Evolutionary conservation across 2,329 filamentous ascomycete species (phyloP).

Genomic region (Alternaria ethzedia): DNA sequence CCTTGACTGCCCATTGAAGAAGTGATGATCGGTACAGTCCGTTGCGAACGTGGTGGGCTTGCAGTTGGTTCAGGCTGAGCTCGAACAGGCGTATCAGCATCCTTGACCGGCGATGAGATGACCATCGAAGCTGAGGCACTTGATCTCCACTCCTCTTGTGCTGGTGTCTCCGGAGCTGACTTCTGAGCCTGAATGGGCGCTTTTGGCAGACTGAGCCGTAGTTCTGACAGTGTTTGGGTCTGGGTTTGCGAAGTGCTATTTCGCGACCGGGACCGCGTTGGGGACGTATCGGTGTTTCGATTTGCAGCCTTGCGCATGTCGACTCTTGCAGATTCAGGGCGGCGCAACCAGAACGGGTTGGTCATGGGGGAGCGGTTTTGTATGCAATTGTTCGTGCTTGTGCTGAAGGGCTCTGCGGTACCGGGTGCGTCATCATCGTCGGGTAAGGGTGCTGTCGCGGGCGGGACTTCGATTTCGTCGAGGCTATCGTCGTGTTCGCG

Average conservation of each 20-base stretch:
- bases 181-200: conserved; percentile 9
- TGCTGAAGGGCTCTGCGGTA: conserved; percentile 26
- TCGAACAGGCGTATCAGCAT: not conserved
- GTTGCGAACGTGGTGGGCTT: conserved; percentile 4
- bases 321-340: conserved; percentile 15
- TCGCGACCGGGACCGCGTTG: conserved; percentile 24
- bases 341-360: conserved; percentile 34
- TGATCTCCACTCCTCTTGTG: conserved; percentile 19
- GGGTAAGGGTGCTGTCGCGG: conserved; percentile 23
- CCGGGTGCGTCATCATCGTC: conserved; percentile 14
- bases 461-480: conserved; percentile 16
- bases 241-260: conserved; percentile 7
- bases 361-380: conserved; percentile 16
- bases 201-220: conserved; percentile 26
- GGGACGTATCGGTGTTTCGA: conserved; percentile 24
- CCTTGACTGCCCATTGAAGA: conserved; percentile 3
- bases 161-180: not conserved
- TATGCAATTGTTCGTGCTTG: conserved; percentile 16
- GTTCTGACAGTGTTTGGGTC: conserved; percentile 2
- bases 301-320: conserved; percentile 11
- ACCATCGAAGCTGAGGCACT: conserved; percentile 35
- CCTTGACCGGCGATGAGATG: conserved; percentile 22
- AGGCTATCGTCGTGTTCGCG: conserved; percentile 17
- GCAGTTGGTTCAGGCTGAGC: not conserved
- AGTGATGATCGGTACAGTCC: conserved; percentile 7